Base-by-base conservation (phyloP, 805 yeast species). In the Hanseniaspora mollemarum region DNA sequence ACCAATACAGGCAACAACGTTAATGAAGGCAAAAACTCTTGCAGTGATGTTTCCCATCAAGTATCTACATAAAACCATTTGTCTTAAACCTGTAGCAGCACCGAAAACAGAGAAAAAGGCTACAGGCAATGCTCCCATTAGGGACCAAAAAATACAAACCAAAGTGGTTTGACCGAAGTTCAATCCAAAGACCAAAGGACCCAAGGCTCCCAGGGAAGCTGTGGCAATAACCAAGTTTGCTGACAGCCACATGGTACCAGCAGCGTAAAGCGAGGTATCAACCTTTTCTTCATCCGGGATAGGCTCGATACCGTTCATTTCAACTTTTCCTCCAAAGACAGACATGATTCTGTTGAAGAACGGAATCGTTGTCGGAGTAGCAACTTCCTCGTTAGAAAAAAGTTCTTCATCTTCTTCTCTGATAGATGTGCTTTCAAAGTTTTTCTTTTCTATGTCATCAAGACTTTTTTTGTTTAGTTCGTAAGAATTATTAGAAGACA, bases 141-240 rank as follows among this genome's bases (percentile, higher is more conserved):
- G 51, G 57, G 75, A 77, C 73, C 87, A 87, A 65, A 84, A 83
- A 56, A 87, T 67, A 59, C 84, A 84, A 21, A 71, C 64, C 51
- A 83, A 70, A 22, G 77, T 75, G 19, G 83, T 69, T 59, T 83
- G 83, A 75, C 88, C 83, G 66, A 87, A 84, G 43, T 78, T 76
- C 55, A 87, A 69, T 8, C 72, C 78, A 59, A 76, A 86, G 29
- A 75, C 72, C 54, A 82, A 68, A 39, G 77, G 69, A 32, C 85
- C 84, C 29, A 81, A 64, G 55, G 77, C 82, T 64, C 96, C 95
- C 42, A 85, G 68, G 5, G 94, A 73, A 60, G 77, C 80, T 12
- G 95, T 76, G 19, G 95, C 87, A 61, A 87, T 78, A 53, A 85
- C 95, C 75, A 85, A 71, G 65, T 87, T 87, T 26, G 94, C 94